Conservation (phyloP, 306 rosid genomes). For the Quercus cerris region DNA sequence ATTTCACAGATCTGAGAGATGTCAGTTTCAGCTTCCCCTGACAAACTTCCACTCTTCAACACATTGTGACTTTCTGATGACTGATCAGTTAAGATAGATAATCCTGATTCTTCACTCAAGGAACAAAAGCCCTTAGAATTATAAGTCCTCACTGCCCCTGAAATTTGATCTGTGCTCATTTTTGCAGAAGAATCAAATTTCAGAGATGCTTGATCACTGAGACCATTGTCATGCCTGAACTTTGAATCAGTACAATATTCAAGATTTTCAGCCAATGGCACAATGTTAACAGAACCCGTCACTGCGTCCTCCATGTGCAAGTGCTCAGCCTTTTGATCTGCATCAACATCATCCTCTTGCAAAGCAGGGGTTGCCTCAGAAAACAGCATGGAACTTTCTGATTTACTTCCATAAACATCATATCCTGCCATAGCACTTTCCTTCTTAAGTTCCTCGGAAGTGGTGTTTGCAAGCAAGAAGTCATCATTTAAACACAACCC, state of each 20-base stretch:
- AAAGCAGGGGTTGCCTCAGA: slow-evolving; percentile 20
- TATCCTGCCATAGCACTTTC: slow-evolving; percentile 24
- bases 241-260: slow-evolving; percentile 12
- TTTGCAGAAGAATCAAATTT: slow-evolving; percentile 24
- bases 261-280: slow-evolving; percentile 24
- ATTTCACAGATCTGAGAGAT: slow-evolving; percentile 21
- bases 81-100: slow-evolving; percentile 22
- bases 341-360: slow-evolving; percentile 24
- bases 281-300: slow-evolving; percentile 20
- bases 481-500: slow-evolving; percentile 25
- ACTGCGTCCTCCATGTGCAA: slow-evolving; percentile 20
- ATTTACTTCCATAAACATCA: slow-evolving; percentile 13
- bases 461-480: slow-evolving; percentile 22
- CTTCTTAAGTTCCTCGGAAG: slow-evolving; percentile 28
- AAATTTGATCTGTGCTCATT: slow-evolving; percentile 18
- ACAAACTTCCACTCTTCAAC: slow-evolving; percentile 17
- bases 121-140: slow-evolving; percentile 30
- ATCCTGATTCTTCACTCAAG: slow-evolving; percentile 18
- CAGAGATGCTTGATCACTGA: slow-evolving; percentile 8
- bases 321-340: slow-evolving; percentile 21
- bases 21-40: slow-evolving; percentile 32
- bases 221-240: slow-evolving; percentile 5
- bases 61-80: slow-evolving; percentile 12
- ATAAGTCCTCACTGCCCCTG: slow-evolving; percentile 12
- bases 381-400: slow-evolving; percentile 19